A percentile compares a stretch with the other conserved stretches of the same genome.
Conservation (phyloP, 1,284 basidiomycete genomes). For the Puccinia polysora region DNA sequence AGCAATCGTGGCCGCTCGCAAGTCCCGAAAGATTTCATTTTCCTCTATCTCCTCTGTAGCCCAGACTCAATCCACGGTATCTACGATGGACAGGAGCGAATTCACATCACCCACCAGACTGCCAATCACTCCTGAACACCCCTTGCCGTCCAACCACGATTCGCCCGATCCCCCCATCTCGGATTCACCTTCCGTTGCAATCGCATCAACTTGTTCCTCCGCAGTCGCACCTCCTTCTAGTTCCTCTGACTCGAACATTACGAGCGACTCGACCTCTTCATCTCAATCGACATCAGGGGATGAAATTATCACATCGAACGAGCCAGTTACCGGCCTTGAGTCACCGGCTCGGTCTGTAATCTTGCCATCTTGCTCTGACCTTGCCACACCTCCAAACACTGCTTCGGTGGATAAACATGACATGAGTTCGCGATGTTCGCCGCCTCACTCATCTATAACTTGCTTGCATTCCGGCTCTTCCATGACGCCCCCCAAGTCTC, state of each 20-base stretch:
- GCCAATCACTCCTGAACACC: not conserved
- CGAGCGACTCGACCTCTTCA: no score
- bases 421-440: no score
- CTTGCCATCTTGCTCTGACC: no score
- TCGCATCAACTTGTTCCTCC: not conserved
- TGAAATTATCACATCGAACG: no score
- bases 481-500: not conserved
- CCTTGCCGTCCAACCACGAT: not conserved
- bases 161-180: not conserved
- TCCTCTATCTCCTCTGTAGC: slow-evolving; percentile 1
- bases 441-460: not conserved
- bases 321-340: no score
- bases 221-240: not conserved
- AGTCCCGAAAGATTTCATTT: slow-evolving; percentile 19
- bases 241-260: not conserved
- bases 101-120: not conserved
- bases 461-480: not conserved
- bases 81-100: not conserved
- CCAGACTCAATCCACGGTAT: not conserved
- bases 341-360: no score
- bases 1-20: slow-evolving; percentile 35
- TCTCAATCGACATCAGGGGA: no score
- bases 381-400: no score
- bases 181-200: not conserved
- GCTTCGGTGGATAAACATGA: no score